Evolutionary conservation across 768 basidiomycete genomes (phyloP).

Genomic region (Epithele typhae): DNA sequence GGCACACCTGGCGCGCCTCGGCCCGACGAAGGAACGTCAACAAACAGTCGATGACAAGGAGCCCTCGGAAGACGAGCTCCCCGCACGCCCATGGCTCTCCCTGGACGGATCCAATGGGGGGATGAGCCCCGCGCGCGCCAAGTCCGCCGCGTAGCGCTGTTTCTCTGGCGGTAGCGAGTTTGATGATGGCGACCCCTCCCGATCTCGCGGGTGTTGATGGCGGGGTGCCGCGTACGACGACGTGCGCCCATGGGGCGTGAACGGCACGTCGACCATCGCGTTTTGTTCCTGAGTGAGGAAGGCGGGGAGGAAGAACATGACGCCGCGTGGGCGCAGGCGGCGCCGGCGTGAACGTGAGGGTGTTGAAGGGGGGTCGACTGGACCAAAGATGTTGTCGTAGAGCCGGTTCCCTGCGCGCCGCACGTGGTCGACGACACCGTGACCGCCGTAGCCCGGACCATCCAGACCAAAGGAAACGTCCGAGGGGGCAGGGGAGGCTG

Average conservation of each 20-base stretch:
- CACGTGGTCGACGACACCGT: constrained; percentile 48
- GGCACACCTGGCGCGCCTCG: constrained; percentile 7
- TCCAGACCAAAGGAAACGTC: constrained; percentile 44
- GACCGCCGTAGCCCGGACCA: constrained; percentile 32
- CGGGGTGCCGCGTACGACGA: constrained; percentile 22
- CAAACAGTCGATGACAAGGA: constrained; percentile 9
- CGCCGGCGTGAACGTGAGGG: constrained; percentile 44
- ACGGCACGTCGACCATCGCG: constrained; percentile 19
- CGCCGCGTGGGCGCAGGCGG: constrained; percentile 45
- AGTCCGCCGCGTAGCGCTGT: constrained; percentile 32
- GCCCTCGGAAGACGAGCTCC: constrained; percentile 9
- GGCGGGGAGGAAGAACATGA: constrained; percentile 80
- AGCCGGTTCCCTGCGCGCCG: constrained; percentile 57
- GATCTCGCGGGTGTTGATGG: not conserved
- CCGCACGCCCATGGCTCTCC: constrained; percentile 4
- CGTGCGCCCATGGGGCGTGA: constrained; percentile 17
- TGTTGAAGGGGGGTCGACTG: constrained; percentile 36
- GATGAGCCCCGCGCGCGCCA: constrained; percentile 28
- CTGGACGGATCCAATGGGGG: constrained; percentile 5
- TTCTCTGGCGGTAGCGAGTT: constrained; percentile 41
- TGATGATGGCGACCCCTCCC: not conserved
- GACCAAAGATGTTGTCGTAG: constrained; percentile 42
- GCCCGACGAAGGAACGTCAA: not conserved
- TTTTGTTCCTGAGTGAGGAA: constrained; percentile 54
- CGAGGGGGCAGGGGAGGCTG: constrained; percentile 53